Conservation (phyloP, 2,329 filamentous ascomycete genomes). For the Diplodia seriata region DNA sequence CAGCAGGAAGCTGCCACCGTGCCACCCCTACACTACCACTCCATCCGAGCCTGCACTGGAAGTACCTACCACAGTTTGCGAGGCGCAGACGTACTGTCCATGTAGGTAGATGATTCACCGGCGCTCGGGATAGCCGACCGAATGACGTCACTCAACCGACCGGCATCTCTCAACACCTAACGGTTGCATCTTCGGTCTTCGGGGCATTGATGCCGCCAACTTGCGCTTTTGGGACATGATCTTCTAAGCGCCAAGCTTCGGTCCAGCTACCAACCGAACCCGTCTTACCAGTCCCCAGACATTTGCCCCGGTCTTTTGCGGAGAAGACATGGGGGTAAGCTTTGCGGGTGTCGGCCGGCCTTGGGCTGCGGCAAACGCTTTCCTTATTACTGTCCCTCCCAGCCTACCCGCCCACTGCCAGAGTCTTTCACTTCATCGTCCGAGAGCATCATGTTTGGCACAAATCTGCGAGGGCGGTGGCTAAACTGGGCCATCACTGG, state of each 20-base stretch:
- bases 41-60: too few species aligned
- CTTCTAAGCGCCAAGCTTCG: slow-evolving; percentile 1
- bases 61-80: not conserved
- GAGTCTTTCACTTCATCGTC: not conserved
- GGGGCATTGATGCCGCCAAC: slow-evolving; percentile 10
- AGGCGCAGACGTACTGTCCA: not conserved
- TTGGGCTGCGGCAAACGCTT: slow-evolving; percentile 11
- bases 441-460: slow-evolving; percentile 7
- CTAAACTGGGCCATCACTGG: slow-evolving; percentile 31
- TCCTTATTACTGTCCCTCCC: not conserved
- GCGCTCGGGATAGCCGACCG: not conserved
- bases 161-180: not conserved
- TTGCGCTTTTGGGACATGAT: slow-evolving; percentile 1
- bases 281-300: slow-evolving; percentile 10
- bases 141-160: slow-evolving; percentile 13
- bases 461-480: slow-evolving; percentile 1
- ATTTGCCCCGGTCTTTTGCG: slow-evolving; percentile 20
- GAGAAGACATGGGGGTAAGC: slow-evolving; percentile 23
- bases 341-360: slow-evolving; percentile 11
- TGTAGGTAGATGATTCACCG: not conserved
- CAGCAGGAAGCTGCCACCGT: not conserved
- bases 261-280: not conserved
- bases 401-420: not conserved
- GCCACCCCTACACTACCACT: too few species aligned
- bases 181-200: not conserved